Evolutionary conservation across 2,329 filamentous ascomycete genomes (phyloP), one percentile per base, ranked within the genome.

Genomic region (Cordyceps cateniannulata): DNA sequence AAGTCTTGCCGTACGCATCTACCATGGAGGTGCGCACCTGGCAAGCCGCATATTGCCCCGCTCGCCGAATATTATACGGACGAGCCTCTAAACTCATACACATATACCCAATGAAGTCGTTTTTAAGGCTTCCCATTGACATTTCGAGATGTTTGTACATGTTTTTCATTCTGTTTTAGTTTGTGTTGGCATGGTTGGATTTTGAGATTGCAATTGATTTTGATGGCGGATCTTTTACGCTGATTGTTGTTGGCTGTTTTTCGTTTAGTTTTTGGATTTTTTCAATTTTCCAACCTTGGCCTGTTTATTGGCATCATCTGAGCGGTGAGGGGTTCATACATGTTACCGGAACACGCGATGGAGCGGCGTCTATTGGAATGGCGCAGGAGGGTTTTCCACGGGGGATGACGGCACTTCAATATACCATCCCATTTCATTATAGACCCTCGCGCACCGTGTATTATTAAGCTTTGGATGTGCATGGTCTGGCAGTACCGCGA

Each of bases 141-240:
- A 48, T 48, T 48, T 57, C 22, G 27, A 57, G 54, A 48, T 48
- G 54, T 35, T 56, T 57, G 42, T 48, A 27, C 42, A 38, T 38
- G 54, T 24, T 22, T 18, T 16, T 56, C 14, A 32, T 25, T 22
- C n/a, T 48, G 42, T 48, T 29, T n/a, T 38, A 27, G 44, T 29
- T 38, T 48, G 27, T 38, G 18, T 38, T 25, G 54, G 44, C 54
- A 35, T 55, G 42, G 27, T 57, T 48, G 54, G 54, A 57, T 48
- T 48, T n/a, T 48, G 14, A 5, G 20, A 27, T 42, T 53, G 51
- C 35, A 53, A 42, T 53, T 53, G 10, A 16, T 25, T 53, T 25
- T 40, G 20, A 29, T 14, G 35, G 51, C 27, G 25, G 3, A 9
- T 27, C n/a, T 29, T 29, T 9, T 12, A n/a, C 27, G 29, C 8